phyloP scores from a whole-genome alignment of 306 rosid species.

The Gynostemma pentaphyllum region DNA sequence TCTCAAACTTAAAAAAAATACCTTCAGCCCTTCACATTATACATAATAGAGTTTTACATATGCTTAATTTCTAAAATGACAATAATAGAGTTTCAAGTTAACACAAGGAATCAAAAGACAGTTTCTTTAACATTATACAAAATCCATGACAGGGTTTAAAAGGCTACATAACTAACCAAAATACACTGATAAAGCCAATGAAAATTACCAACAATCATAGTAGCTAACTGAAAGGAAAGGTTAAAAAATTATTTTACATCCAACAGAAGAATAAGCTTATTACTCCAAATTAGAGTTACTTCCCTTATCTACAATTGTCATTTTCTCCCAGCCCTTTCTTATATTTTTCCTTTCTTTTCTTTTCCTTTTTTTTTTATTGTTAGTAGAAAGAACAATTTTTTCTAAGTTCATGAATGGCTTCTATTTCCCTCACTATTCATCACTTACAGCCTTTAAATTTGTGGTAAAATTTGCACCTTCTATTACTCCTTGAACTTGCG shows the following conservation, averaged over 20 bases:
- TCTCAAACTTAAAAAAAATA: no score
- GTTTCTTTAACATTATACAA: no score
- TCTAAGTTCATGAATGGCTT: no score
- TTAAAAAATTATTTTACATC: conserved; percentile 3
- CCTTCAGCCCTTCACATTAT: no score
- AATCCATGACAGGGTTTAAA: no score
- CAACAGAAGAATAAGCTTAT: neutral
- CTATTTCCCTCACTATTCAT: no score
- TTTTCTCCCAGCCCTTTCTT: neutral
- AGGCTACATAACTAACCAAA: no score
- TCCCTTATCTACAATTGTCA: neutral
- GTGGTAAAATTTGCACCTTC: neutral
- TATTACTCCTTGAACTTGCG: neutral
- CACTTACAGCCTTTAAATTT: no score
- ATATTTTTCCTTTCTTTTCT: neutral
- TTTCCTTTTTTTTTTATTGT: neutral
- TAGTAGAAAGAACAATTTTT: neutral
- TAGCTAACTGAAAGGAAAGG: neutral
- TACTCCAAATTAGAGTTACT: neutral
- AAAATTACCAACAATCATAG: neutral
- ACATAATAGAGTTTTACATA: no score
- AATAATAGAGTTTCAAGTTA: no score
- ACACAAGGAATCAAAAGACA: no score
- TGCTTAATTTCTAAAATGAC: no score
- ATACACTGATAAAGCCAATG: neutral